phyloP scores from a whole-genome alignment of 345 rosid genomes.

The Citrus maxima region DNA sequence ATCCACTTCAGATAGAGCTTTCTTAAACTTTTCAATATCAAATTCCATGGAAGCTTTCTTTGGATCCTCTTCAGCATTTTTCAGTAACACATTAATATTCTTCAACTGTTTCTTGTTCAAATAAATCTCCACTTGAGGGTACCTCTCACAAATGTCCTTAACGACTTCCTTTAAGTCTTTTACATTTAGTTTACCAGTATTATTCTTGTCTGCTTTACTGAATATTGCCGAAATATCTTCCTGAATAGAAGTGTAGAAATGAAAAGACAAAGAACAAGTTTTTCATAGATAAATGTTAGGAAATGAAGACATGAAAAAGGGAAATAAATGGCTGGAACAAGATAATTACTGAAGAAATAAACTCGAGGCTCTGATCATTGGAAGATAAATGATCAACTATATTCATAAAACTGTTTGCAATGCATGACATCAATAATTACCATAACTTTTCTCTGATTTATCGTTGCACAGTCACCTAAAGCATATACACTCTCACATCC shows the following conservation, averaged over 20 bases:
- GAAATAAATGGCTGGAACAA: neutral
- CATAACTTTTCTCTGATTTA: conserved; percentile 68
- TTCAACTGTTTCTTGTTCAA: conserved; percentile 57
- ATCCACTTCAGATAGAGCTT: conserved; percentile 67
- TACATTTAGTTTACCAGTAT: conserved; percentile 40
- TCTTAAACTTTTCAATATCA: conserved; percentile 52
- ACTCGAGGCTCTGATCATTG: neutral
- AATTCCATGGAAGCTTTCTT: conserved; percentile 24
- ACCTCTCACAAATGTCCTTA: conserved; percentile 67
- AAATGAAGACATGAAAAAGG: neutral
- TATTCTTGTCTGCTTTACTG: conserved; percentile 60
- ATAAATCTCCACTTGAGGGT: conserved; percentile 70
- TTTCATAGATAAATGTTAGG: too few relatives aligned
- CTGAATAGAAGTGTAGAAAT: conserved; percentile 24
- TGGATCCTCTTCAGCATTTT: conserved; percentile 35
- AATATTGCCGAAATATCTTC: conserved; percentile 73
- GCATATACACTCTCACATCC: conserved; percentile 68
- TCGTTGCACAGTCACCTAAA: conserved; percentile 79
- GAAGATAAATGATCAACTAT: neutral
- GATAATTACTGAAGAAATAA: neutral
- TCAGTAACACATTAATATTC: conserved; percentile 41
- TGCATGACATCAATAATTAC: conserved; percentile 16
- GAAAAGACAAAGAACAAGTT: too few relatives aligned
- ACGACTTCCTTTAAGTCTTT: conserved; percentile 55
- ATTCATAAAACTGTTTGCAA: neutral